Percentiles rank a stretch among this genome's conserved stretches.
Conservation (phyloP, 139 green algal genomes). For the Closterium sp. region DNA sequence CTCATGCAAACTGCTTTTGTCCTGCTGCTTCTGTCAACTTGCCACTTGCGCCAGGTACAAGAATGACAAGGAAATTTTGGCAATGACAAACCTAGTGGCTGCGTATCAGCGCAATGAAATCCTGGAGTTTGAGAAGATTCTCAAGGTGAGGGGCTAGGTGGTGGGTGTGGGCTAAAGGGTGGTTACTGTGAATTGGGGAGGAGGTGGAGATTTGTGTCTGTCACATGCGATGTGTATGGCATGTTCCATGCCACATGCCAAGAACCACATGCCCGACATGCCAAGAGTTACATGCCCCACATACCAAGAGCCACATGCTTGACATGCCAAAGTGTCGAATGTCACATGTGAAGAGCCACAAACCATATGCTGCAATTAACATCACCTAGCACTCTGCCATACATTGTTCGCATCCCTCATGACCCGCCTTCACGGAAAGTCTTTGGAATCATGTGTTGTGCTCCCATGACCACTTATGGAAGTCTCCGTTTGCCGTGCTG, state of each 20-base stretch:
- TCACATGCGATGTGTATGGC: neutral
- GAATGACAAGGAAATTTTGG: slow-evolving; percentile 80
- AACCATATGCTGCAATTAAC: neutral
- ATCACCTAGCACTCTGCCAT: neutral
- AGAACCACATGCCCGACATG: neutral
- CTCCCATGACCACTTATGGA: neutral
- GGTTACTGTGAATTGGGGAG: neutral
- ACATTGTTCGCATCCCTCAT: too few species aligned
- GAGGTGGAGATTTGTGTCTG: neutral
- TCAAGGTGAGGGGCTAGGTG: slow-evolving; percentile 55
- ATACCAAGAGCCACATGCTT: neutral
- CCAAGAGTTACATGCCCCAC: neutral
- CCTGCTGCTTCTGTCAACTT: neutral
- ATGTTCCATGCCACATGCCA: neutral
- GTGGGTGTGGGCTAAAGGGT: neutral
- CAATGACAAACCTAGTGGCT: slow-evolving; percentile 93
- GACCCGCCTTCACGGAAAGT: too few species aligned
- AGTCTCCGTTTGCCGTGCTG: neutral
- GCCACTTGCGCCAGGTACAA: slow-evolving; percentile 66
- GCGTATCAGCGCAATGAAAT: slow-evolving; percentile 95
- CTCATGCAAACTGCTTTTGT: slow-evolving; percentile 1
- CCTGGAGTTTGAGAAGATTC: slow-evolving; percentile 88
- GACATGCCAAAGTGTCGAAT: too few species aligned
- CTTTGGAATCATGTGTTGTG: too few species aligned
- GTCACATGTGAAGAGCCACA: too few species aligned